Evolutionary conservation across 306 rosid genomes (phyloP).

Genomic region (Inga leiocalycina): DNA sequence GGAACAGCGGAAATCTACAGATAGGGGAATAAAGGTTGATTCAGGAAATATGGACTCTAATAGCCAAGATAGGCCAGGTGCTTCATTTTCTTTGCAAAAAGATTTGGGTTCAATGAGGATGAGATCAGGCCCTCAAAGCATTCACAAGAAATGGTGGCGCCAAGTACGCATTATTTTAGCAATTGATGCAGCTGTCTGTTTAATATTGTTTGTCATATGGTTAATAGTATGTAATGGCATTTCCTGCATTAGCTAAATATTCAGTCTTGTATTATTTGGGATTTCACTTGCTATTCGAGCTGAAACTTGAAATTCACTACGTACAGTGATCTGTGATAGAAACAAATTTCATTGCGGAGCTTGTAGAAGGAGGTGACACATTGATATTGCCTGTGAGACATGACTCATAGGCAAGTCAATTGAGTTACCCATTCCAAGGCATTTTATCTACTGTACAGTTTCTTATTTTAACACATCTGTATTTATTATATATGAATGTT

Average conservation of each 20-base stretch:
- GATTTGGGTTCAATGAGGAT: conserved; percentile 68
- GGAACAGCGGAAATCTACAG: conserved; percentile 71
- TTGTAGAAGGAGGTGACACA: conserved; percentile 19
- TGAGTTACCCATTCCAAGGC: conserved; percentile 26
- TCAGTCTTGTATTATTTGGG: conserved; percentile 11
- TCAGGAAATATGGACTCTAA: conserved; percentile 51
- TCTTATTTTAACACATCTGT: conserved; percentile 31
- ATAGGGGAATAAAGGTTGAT: conserved; percentile 65
- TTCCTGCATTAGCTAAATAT: conserved; percentile 60
- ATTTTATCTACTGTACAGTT: conserved; percentile 41
- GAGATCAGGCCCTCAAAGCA: conserved; percentile 60
- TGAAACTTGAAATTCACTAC: conserved; percentile 16
- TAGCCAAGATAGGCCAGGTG: conserved; percentile 59
- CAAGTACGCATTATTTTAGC: conserved; percentile 88
- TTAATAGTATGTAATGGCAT: conserved; percentile 62
- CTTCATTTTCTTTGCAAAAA: conserved; percentile 60
- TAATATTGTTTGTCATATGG: conserved; percentile 73
- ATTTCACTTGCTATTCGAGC: conserved; percentile 30
- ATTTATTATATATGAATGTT: conserved; percentile 48
- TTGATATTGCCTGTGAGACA: conserved; percentile 28
- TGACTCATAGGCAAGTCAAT: conserved; percentile 35
- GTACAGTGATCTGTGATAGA: conserved; percentile 26
- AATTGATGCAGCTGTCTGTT: conserved; percentile 78
- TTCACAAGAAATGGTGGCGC: conserved; percentile 81
- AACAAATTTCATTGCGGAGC: conserved; percentile 19